Conservation (phyloP, 2,329 filamentous ascomycete species). For the Apiospora hydei region DNA sequence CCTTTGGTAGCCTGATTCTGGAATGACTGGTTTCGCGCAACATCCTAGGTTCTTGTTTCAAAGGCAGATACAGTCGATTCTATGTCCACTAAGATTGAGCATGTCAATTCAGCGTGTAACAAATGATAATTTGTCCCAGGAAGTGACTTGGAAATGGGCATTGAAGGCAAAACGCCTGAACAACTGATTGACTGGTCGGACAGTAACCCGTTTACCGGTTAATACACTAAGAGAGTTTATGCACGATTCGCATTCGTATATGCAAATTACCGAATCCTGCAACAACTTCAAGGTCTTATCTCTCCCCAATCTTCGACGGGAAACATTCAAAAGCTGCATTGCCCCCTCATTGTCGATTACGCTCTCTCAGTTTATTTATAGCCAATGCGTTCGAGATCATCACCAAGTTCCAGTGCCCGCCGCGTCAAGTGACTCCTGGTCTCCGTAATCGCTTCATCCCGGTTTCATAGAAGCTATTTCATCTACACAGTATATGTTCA, state of each 20-base stretch:
- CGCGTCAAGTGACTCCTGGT: not conserved
- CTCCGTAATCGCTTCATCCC: not conserved
- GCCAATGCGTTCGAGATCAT: not conserved
- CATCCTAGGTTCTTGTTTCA: not conserved
- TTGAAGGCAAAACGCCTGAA: not conserved
- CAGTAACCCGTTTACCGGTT: not conserved
- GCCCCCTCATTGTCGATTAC: not conserved
- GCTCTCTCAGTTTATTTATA: not conserved
- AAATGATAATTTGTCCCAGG: not conserved
- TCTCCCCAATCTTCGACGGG: not conserved
- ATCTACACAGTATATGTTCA: not conserved
- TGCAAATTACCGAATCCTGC: constrained; percentile 1
- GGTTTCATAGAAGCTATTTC: not conserved
- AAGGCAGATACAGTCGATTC: not conserved
- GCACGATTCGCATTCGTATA: not conserved
- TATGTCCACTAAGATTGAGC: not conserved
- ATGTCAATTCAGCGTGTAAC: not conserved
- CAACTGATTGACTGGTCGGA: not conserved
- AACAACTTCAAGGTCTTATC: not conserved
- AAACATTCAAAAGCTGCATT: not conserved
- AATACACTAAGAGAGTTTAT: not conserved
- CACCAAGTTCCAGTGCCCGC: not conserved
- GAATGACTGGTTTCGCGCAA: not conserved
- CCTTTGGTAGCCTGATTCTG: not conserved
- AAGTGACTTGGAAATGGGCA: not conserved